phyloP scores from a whole-genome alignment of 306 rosid species.

The Rosa persica region DNA sequence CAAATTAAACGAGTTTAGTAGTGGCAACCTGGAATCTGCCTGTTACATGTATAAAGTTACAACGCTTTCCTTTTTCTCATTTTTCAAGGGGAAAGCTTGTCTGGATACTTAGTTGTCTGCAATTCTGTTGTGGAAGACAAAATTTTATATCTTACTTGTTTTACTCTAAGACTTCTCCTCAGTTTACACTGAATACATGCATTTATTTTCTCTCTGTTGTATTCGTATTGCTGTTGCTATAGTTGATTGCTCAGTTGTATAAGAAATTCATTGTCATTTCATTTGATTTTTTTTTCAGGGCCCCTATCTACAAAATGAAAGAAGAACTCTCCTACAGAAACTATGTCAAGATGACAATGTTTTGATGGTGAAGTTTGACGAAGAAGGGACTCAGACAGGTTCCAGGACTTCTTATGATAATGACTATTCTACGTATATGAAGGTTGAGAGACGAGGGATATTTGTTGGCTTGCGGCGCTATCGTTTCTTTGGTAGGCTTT shows the following conservation, averaged over 20 bases:
- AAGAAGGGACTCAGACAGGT: neutral
- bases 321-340: constrained; percentile 62
- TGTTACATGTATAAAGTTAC: neutral
- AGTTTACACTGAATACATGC: too few species aligned
- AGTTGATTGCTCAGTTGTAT: constrained; percentile 2
- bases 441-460: constrained; percentile 63
- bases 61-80: too few species aligned
- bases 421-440: constrained; percentile 37
- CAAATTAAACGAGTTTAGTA: neutral
- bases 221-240: too few species aligned
- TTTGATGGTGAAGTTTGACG: constrained; percentile 53
- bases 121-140: too few species aligned
- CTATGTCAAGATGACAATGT: constrained; percentile 70
- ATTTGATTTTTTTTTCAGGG: constrained; percentile 34
- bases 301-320: constrained; percentile 40
- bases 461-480: constrained; percentile 59
- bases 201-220: too few species aligned
- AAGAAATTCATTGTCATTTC: neutral
- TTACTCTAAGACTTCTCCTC: too few species aligned
- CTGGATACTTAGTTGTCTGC: too few species aligned
- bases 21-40: neutral
- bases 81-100: too few species aligned
- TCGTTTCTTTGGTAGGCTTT: constrained; percentile 61
- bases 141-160: too few species aligned
- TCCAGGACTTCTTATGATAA: neutral